A percentile compares a stretch with the other conserved stretches of the same genome.
phyloP scores from a whole-genome alignment of 805 yeast genomes.

The Saccharomyces mikatae region DNA sequence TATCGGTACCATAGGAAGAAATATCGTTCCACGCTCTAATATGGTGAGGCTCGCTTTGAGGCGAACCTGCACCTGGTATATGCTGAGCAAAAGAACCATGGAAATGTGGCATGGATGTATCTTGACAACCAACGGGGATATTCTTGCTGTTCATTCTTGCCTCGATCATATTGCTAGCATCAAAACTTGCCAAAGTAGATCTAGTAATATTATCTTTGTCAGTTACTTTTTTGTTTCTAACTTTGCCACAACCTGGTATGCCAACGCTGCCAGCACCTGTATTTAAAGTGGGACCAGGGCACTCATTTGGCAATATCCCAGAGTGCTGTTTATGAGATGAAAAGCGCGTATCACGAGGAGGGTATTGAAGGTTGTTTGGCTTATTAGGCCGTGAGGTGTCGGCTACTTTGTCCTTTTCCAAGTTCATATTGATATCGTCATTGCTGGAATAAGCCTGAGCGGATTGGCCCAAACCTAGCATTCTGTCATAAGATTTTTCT shows the following conservation, averaged over 20 bases:
- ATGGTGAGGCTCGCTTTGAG: constrained; percentile 3
- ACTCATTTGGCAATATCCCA: constrained; percentile 5
- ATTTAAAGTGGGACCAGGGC: constrained; percentile 3
- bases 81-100: constrained; percentile 4
- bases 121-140: constrained; percentile 4
- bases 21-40: constrained; percentile 1
- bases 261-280: constrained; percentile 2
- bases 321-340: neutral
- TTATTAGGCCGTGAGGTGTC: neutral
- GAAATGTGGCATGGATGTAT: constrained; percentile 8
- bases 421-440: neutral
- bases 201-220: neutral
- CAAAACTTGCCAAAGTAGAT: neutral
- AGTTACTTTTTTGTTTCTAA: neutral
- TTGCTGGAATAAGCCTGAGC: constrained; percentile 3
- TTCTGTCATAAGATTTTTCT: constrained; percentile 4
- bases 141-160: constrained; percentile 10
- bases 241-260: constrained; percentile 13
- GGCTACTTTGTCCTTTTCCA: neutral
- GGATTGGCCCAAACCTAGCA: constrained; percentile 10
- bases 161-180: constrained; percentile 6
- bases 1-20: neutral
- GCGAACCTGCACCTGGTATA: constrained; percentile 12
- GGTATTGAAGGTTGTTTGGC: neutral
- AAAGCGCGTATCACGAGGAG: neutral